Conservation (phyloP, 768 basidiomycete species). For the Collybiopsis confluens region DNA sequence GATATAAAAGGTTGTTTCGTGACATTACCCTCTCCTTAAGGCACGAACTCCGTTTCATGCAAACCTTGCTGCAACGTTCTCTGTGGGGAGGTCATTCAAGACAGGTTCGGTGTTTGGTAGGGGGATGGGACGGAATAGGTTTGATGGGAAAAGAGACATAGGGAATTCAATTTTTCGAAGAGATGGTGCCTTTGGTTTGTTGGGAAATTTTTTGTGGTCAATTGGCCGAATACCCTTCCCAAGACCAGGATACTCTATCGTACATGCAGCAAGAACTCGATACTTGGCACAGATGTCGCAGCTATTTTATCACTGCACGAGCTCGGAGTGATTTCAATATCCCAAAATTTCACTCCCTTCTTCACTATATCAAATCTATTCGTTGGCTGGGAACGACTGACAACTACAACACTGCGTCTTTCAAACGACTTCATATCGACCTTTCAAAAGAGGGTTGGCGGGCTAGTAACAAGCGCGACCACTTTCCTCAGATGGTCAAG, state of each 20-base stretch:
- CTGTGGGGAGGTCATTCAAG: too few species aligned
- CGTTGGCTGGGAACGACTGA: constrained; percentile 16
- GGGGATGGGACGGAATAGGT: too few species aligned
- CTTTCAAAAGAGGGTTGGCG: constrained; percentile 18
- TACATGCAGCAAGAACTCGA: constrained; percentile 1
- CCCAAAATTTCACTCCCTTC: constrained; percentile 22
- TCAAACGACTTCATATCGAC: constrained; percentile 27
- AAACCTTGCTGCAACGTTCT: too few species aligned
- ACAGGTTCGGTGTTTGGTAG: too few species aligned
- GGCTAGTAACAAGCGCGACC: constrained; percentile 1
- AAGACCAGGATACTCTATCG: not conserved
- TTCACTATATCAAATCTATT: constrained; percentile 19
- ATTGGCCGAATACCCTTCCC: constrained; percentile 8
- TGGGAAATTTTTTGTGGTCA: not conserved
- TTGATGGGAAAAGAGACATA: not conserved
- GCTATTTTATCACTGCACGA: not conserved
- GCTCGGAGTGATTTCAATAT: constrained; percentile 24
- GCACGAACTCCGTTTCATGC: too few species aligned
- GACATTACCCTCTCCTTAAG: too few species aligned
- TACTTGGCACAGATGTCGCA: not conserved
- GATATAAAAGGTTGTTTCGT: too few species aligned
- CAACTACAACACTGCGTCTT: constrained; percentile 21
- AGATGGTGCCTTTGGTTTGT: too few species aligned
- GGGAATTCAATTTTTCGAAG: not conserved
- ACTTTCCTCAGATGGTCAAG: constrained; percentile 12